Base-by-base conservation (phyloP, 495 filamentous ascomycete species). In the Aspergillus nanangensis region DNA sequence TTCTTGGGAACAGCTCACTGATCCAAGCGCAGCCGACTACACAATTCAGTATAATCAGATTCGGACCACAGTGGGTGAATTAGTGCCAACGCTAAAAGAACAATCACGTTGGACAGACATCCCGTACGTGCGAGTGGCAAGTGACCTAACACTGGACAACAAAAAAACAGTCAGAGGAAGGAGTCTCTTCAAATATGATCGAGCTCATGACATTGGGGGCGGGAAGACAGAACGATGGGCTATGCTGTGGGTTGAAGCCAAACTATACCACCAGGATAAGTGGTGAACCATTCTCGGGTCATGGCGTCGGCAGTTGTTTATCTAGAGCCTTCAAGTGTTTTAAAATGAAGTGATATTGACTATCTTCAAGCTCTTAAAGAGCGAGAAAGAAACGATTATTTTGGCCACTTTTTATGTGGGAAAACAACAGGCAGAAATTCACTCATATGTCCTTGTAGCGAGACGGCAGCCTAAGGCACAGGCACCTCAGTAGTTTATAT, bases 121-220 rank as follows among this genome's bases (percentile, higher is more conserved):
- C 24, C n/a, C 8, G 24, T 43, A 43, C 25, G n/a, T n/a, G n/a
- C n/a, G n/a, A 17, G 21, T 8, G 5, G 14, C 15, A 20, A n/a
- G 15, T 5, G 23, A 8, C 14, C 38, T 22, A 27, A 5, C 3
- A 11, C 38, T 25, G 11, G 9, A 29, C 9, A n/a, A 4, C 8
- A 17, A 20, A 10, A 9, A 11, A 8, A 9, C 18, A 43, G 33
- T n/a, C 23, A 3, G 8, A 9, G 23, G 40, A 17, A 43, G 21
- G 25, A 43, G 21, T 33, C 40, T 43, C 40, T 43, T 43, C 14
- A 38, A 38, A 18, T 38, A 7, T 7, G 36, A 19, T 11, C 8
- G 8, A 38, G 15, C 36, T 19, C 7, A 38, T 3, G 7, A 1
- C 1, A 21, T 21, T 8, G 36, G 15, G 5, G 36, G 15, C 5